Base-by-base conservation (phyloP, 1,139 yeast genomes). In the Lodderomyces oxycetoniae region DNA sequence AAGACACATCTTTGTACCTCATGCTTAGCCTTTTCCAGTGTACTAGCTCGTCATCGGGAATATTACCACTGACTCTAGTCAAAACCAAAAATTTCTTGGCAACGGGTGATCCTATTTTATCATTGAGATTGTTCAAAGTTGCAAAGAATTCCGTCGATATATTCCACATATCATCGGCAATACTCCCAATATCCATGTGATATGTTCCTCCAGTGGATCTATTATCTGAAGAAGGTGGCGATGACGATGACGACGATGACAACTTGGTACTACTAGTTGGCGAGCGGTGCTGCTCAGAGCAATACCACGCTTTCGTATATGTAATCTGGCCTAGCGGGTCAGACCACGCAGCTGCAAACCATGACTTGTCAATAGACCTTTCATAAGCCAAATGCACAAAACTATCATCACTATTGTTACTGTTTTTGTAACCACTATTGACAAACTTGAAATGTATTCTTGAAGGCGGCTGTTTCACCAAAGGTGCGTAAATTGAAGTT, bases 331-430 rank as follows among this genome's bases (percentile, higher is more conserved):
- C 96, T 49, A 73, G 70, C 33, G 91, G 91, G 50, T 89, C 96
- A 0, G 94, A 71, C 94, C 96, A 87, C 0, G 95, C 82, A 0
- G 87, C 94, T 17, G 81, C 77, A 32, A 87, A 67, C 96, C 96
- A 89, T 38, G 74, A 77, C 42, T 77, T 79, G 51, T 89, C 96
- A 4, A 74, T 66, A 0, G 95, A 83, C 35, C 94, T 56, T 24
- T 88, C 87, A 49, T 88, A 91, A 0, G 95, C 89, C 19, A 91
- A 66, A 52, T 89, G 97, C 26, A 91, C 63, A 45, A 79, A 84
- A 1, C 84, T 69, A 50, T 88, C 96, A 45, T 86, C 89, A 25
- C 55, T 55, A 28, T 56, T 57, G 28, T 50, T 51, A 24, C 49
- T 51, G 25, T 56, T 61, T 29, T 52, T 52, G 6, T 43, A 41